Percentiles rank a stretch among this genome's conserved stretches.
Evolutionary conservation across 495 filamentous ascomycete genomes (phyloP).

Genomic region (Aspergillus bridgeri): DNA sequence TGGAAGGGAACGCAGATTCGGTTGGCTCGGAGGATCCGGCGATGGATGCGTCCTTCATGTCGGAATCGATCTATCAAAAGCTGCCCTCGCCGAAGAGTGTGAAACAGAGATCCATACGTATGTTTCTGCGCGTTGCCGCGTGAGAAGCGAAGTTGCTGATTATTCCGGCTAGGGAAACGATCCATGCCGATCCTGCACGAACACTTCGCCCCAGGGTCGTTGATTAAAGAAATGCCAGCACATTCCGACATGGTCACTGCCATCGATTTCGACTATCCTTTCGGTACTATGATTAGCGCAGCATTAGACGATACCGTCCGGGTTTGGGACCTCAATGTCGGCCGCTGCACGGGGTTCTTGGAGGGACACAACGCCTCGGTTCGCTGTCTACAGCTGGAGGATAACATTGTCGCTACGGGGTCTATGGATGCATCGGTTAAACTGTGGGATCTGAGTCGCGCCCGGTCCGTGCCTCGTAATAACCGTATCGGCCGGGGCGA

Average conservation of each 20-base stretch:
- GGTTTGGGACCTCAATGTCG: conserved; percentile 94
- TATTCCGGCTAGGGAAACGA: conserved; percentile 51
- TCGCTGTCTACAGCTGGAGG: conserved; percentile 87
- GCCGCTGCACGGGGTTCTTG: conserved; percentile 82
- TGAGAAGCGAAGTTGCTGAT: not conserved
- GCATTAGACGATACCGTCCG: conserved; percentile 94
- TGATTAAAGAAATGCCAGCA: conserved; percentile 82
- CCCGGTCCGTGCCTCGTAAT: conserved; percentile 55
- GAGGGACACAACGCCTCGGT: conserved; percentile 96
- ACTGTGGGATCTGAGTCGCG: conserved; percentile 84
- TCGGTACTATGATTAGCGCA: conserved; percentile 92
- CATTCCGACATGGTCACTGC: conserved; percentile 88
- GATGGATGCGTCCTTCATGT: conserved; percentile 82
- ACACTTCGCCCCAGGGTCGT: conserved; percentile 86
- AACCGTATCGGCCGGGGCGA: conserved; percentile 64
- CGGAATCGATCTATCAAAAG: conserved; percentile 94
- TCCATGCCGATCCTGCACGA: conserved; percentile 96
- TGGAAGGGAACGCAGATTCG: conserved; percentile 52
- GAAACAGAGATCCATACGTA: conserved; percentile 61
- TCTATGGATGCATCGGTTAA: conserved; percentile 94
- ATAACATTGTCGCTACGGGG: conserved; percentile 92
- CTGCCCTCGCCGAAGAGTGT: conserved; percentile 64
- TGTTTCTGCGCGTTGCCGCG: not conserved
- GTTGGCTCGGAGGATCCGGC: conserved; percentile 52
- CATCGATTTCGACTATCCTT: conserved; percentile 92